Base-by-base conservation (phyloP, 768 basidiomycete species). In the Phylloporus sp. region DNA sequence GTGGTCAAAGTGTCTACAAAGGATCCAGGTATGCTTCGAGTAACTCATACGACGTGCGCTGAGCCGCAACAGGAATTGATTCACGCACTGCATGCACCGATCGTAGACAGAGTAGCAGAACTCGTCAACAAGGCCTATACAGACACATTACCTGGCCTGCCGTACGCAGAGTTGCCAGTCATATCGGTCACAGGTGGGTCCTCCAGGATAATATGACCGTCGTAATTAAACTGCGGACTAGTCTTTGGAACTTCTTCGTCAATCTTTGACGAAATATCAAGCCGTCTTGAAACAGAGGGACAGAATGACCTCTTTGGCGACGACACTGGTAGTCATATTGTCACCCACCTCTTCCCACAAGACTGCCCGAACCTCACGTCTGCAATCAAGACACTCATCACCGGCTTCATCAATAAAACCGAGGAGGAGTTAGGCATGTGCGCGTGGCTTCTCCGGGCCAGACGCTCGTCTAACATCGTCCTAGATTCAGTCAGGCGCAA, bases 141-240 rank as follows among this genome's bases (percentile, higher is more conserved):
- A 1, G 64, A 73, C 40, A 53, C 67, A 10, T 63, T 84, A 0
- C 75, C 76, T 8, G 78, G 79, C 4, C 61, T 83, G n/a, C 82
- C 83, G 0, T 75, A 75, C 38, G 52, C 70, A 5, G 84, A 87
- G 55, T 58, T 86, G 6, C 82, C 84, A 3, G 75, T 80, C 6
- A 69, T 84, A 40, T 69, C 75, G 0, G 68, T 86, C 24, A 72
- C 75, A 41, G 75, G 83, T 83, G 53, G 29, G 76, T 38, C 40
- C 9, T 9, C 14, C 27, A 14, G 13, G 28, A 17, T 15, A 22
- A 49, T 11, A 32, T 13, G 14, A 23, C 11, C 27, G 13, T 44
- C 18, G 6, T 26, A 27, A 2, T 29, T 63, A 17, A 60, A 39
- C 6, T 15, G 24, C 20, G 8, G 20, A 14, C n/a, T 48, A 74